Evolutionary conservation across 768 basidiomycete species (phyloP).

Genomic region (Stropharia rugosoannulata): DNA sequence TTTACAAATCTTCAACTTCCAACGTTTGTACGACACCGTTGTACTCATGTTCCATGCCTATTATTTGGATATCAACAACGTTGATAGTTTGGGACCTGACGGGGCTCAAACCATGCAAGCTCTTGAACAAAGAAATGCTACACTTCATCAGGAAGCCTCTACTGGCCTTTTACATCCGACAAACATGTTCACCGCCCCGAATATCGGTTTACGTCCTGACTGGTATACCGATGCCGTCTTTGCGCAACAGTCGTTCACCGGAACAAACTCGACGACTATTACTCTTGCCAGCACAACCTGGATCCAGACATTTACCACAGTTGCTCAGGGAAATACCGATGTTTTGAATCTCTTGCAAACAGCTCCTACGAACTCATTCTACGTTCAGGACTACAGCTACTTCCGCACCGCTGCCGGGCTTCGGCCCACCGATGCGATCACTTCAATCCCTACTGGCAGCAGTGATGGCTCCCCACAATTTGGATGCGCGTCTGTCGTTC

Average conservation of each 20-base stretch:
- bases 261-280: constrained; percentile 27
- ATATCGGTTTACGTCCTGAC: constrained; percentile 25
- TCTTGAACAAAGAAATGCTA: constrained; percentile 14
- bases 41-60: constrained; percentile 6
- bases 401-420: constrained; percentile 20
- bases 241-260: constrained; percentile 28
- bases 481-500: constrained; percentile 25
- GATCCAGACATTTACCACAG: constrained; percentile 18
- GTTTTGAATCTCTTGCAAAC: constrained; percentile 12
- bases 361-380: constrained; percentile 11
- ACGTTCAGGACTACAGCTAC: constrained; percentile 24
- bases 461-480: constrained; percentile 4
- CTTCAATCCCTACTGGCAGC: neutral
- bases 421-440: constrained; percentile 7
- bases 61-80: neutral
- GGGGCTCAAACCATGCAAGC: constrained; percentile 8
- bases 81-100: constrained; percentile 5
- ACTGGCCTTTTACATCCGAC: neutral
- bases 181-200: constrained; percentile 22
- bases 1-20: constrained; percentile 16
- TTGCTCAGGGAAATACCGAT: constrained; percentile 10
- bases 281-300: constrained; percentile 17
- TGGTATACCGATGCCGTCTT: constrained; percentile 31
- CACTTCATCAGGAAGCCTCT: constrained; percentile 7
- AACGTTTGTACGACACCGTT: constrained; percentile 10